phyloP scores from a whole-genome alignment of 129 eudicot species.

The Centrapalus pauciflorus region DNA sequence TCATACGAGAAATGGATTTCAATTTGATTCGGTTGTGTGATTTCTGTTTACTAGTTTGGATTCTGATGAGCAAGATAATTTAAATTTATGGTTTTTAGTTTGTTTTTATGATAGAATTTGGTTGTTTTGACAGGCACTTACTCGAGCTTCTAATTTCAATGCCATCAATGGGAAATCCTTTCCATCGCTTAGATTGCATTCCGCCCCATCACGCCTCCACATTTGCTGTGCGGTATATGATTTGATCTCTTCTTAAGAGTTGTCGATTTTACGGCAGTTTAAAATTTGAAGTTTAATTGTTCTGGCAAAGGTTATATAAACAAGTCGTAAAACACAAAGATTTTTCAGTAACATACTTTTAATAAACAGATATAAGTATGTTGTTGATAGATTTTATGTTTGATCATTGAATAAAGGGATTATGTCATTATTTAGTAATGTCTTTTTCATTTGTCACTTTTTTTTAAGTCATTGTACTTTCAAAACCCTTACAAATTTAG shows the following conservation, averaged over 20 bases:
- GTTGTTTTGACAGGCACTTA: slow-evolving; percentile 32
- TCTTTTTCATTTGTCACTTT: neutral
- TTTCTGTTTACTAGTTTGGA: neutral
- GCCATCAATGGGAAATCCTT: slow-evolving; percentile 37
- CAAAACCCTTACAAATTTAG: too few relatives aligned
- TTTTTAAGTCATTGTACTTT: too few relatives aligned
- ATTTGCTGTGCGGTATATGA: slow-evolving; percentile 57
- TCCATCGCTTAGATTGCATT: slow-evolving; percentile 34
- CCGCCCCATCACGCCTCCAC: slow-evolving; percentile 38
- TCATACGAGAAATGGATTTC: neutral
- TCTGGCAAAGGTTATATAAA: neutral
- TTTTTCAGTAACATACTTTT: neutral
- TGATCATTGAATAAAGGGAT: neutral
- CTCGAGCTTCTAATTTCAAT: slow-evolving; percentile 30
- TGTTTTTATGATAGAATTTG: slow-evolving; percentile 7
- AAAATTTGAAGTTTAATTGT: neutral
- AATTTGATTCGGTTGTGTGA: neutral
- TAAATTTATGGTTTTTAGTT: too few relatives aligned
- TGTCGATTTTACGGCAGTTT: neutral
- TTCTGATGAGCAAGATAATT: neutral
- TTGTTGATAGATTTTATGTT: neutral
- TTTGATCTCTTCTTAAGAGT: neutral
- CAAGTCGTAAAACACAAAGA: neutral
- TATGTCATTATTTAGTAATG: neutral
- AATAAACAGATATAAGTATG: neutral